These are phyloP conservation scores for Aureobasidium namibiae DNA, from an alignment of 2,329 filamentous ascomycete genomes.

Conservation along the genomic window DNA sequence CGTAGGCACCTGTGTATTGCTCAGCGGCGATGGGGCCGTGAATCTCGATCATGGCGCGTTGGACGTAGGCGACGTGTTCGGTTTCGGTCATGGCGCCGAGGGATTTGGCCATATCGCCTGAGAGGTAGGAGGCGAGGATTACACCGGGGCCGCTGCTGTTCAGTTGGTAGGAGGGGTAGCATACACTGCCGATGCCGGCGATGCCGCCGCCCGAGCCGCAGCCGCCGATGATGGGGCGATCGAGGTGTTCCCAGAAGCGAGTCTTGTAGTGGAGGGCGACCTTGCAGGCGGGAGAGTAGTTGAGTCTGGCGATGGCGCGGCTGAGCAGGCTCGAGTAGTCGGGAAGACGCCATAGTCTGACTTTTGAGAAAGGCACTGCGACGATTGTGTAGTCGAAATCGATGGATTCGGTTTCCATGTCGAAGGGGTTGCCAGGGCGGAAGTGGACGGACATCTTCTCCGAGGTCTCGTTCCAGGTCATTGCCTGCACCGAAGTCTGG, in stretches of 20 bases:
- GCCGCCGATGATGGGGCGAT: slow-evolving; percentile 53
- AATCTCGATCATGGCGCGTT: slow-evolving; percentile 60
- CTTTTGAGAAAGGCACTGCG: slow-evolving; percentile 55
- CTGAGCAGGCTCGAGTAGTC: slow-evolving; percentile 42
- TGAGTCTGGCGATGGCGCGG: slow-evolving; percentile 41
- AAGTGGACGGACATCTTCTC: slow-evolving; percentile 52
- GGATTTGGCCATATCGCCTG: slow-evolving; percentile 37
- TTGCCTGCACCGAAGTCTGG: slow-evolving; percentile 48
- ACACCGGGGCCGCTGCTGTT: slow-evolving; percentile 56
- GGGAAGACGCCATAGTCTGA: slow-evolving; percentile 55
- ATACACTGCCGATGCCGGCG: slow-evolving; percentile 52
- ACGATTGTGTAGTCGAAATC: slow-evolving; percentile 61
- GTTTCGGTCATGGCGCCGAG: slow-evolving; percentile 45
- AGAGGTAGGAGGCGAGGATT: slow-evolving; percentile 53
- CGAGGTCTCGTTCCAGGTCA: slow-evolving; percentile 44
- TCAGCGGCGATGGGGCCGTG: slow-evolving; percentile 53
- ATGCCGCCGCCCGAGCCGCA: slow-evolving; percentile 54
- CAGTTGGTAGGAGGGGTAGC: slow-evolving; percentile 60
- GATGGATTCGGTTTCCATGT: slow-evolving; percentile 36
- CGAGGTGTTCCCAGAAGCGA: slow-evolving; percentile 51
- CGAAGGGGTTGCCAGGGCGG: slow-evolving; percentile 40
- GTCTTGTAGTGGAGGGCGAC: slow-evolving; percentile 61
- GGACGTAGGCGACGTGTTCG: slow-evolving; percentile 55
- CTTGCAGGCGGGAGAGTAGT: slow-evolving; percentile 45
- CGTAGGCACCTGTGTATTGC: slow-evolving; percentile 57